Conservation (phyloP, 2,329 filamentous ascomycete species). For the Arthroderma sp. region DNA sequence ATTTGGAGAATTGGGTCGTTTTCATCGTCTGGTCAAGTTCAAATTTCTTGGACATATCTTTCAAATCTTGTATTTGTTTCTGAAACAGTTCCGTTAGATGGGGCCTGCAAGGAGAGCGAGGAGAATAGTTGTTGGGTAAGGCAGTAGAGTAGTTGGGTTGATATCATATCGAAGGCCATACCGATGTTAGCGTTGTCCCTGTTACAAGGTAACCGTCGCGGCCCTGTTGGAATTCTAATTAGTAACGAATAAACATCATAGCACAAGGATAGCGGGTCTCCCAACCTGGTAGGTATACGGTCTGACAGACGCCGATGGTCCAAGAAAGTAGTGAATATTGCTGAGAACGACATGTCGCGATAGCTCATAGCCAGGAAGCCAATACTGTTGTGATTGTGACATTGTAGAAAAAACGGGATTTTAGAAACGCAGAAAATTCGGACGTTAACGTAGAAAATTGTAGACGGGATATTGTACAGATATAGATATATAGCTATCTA, state of each 20-base stretch:
- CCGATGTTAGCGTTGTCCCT: slow-evolving; percentile 34
- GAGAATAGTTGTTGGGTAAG: not conserved
- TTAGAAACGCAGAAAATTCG: not conserved
- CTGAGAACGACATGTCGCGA: slow-evolving; percentile 37
- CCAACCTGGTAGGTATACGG: slow-evolving; percentile 35
- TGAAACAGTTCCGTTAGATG: slow-evolving; percentile 13
- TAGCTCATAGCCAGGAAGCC: slow-evolving; percentile 36
- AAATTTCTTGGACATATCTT: slow-evolving; percentile 34
- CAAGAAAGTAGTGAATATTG: slow-evolving; percentile 37
- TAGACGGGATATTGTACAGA: slow-evolving; percentile 1
- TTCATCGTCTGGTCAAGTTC: slow-evolving; percentile 35
- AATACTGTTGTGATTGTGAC: slow-evolving; percentile 32
- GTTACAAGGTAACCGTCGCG: slow-evolving; percentile 38
- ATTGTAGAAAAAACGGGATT: slow-evolving; percentile 13
- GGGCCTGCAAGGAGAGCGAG: not conserved
- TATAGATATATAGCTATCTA: slow-evolving; percentile 1
- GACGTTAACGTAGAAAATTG: slow-evolving; percentile 2
- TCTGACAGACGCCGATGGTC: slow-evolving; percentile 33
- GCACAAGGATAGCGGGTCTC: slow-evolving; percentile 2
- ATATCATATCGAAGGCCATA: slow-evolving; percentile 15
- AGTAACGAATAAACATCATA: not conserved
- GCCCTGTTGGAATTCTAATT: slow-evolving; percentile 20
- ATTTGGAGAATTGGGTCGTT: slow-evolving; percentile 20
- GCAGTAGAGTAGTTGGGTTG: not conserved
- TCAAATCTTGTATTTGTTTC: slow-evolving; percentile 39